phyloP scores from a whole-genome alignment of 192 early-diverging fungal genomes.

The Coemansia guatemalensis region DNA sequence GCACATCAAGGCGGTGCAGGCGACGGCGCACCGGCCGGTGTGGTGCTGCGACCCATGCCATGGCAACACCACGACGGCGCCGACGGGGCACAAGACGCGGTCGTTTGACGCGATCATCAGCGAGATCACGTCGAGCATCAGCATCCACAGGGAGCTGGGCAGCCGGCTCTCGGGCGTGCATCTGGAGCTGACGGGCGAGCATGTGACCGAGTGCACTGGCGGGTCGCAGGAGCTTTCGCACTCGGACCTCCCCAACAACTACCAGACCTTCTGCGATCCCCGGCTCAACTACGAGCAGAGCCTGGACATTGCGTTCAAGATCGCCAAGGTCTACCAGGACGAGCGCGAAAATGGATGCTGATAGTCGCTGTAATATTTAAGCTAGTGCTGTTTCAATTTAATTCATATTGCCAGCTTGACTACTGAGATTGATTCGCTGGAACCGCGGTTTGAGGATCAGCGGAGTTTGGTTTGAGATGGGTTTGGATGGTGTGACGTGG shows the following conservation, averaged over 20 bases:
- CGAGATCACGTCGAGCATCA: constrained; percentile 82
- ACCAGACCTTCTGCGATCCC: constrained; percentile 96
- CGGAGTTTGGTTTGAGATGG: not conserved
- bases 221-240: constrained; percentile 95
- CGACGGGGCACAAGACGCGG: constrained; percentile 86
- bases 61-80: constrained; percentile 89
- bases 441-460: not conserved
- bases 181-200: constrained; percentile 94
- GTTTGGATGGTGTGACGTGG: not conserved
- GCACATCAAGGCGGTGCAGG: constrained; percentile 89
- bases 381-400: not conserved
- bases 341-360: constrained; percentile 38
- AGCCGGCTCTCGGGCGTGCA: constrained; percentile 91
- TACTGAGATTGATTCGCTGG: not conserved
- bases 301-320: constrained; percentile 94
- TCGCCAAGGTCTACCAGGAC: constrained; percentile 84
- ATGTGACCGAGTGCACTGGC: constrained; percentile 95
- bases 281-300: constrained; percentile 97
- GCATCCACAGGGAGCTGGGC: constrained; percentile 72
- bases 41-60: constrained; percentile 99
- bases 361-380: not conserved
- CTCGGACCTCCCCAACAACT: constrained; percentile 80
- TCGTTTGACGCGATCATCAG: constrained; percentile 84
- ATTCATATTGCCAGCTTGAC: too few species aligned
- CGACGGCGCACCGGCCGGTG: constrained; percentile 82